These are phyloP conservation scores for Suillus americanus DNA, from an alignment of 768 basidiomycete genomes.

Conservation along the genomic window DNA sequence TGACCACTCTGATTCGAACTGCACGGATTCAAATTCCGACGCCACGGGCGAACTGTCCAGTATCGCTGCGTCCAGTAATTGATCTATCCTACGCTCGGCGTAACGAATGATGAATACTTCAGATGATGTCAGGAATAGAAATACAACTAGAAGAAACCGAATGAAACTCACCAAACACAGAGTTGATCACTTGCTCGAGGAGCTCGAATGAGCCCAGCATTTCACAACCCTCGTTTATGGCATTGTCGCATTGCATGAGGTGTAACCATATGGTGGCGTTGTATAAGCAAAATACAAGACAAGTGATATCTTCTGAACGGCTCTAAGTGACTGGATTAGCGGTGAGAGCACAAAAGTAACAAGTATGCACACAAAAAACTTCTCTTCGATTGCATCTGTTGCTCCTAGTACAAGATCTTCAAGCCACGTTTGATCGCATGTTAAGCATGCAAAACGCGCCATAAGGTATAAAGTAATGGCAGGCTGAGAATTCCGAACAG, in stretches of 20 bases:
- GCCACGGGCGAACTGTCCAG: constrained; percentile 82
- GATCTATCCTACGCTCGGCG: constrained; percentile 86
- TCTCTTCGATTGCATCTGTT: constrained; percentile 89
- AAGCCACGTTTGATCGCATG: constrained; percentile 89
- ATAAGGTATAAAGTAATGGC: constrained; percentile 91
- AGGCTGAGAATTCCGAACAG: constrained; percentile 75
- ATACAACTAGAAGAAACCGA: constrained; percentile 3
- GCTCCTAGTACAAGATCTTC: constrained; percentile 91
- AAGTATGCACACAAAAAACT: constrained; percentile 72
- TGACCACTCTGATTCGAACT: constrained; percentile 97
- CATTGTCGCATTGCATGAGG: constrained; percentile 82
- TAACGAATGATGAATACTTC: constrained; percentile 94
- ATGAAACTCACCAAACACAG: constrained; percentile 74
- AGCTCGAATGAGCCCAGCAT: constrained; percentile 81
- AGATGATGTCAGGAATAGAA: constrained; percentile 10
- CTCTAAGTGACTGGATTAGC: constrained; percentile 45
- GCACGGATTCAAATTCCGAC: constrained; percentile 75
- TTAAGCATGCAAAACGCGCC: constrained; percentile 88
- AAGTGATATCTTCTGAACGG: constrained; percentile 81
- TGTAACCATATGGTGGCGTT: constrained; percentile 91
- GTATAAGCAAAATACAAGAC: constrained; percentile 92
- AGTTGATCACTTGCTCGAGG: constrained; percentile 91
- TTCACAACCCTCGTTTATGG: constrained; percentile 78
- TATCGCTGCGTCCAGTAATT: constrained; percentile 76
- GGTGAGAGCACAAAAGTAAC: constrained; percentile 3